Evolutionary conservation across 2,329 filamentous ascomycete species (phyloP).

Genomic region (Xylaria sp.): DNA sequence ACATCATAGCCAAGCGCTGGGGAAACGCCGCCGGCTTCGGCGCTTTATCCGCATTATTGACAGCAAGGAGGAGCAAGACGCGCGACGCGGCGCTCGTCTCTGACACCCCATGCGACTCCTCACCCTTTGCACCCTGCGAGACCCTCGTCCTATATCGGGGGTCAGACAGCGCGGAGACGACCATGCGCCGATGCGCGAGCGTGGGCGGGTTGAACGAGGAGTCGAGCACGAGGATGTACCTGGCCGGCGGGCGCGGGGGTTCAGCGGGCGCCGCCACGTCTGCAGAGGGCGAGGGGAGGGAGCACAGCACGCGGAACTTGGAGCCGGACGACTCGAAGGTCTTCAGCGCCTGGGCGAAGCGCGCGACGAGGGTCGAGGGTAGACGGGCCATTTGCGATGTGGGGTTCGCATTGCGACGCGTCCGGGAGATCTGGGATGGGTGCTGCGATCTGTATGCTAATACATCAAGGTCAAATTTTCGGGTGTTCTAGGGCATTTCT

Average conservation of each 20-base stretch:
- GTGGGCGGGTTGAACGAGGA: slow-evolving; percentile 74
- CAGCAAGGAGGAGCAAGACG: slow-evolving; percentile 64
- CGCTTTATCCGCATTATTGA: slow-evolving; percentile 70
- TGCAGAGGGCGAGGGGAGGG: slow-evolving; percentile 40
- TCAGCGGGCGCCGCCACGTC: slow-evolving; percentile 1
- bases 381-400: slow-evolving; percentile 31
- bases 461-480: neutral
- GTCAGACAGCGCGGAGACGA: slow-evolving; percentile 49
- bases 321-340: slow-evolving; percentile 51
- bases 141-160: slow-evolving; percentile 6
- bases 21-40: slow-evolving; percentile 71
- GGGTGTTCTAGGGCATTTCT: neutral
- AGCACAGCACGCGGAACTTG: slow-evolving; percentile 53
- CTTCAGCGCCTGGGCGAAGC: slow-evolving; percentile 52
- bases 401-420: slow-evolving; percentile 25
- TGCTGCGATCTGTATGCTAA: neutral
- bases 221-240: slow-evolving; percentile 63
- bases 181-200: slow-evolving; percentile 64
- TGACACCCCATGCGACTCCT: neutral
- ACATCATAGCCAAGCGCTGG: slow-evolving; percentile 74
- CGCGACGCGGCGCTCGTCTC: slow-evolving; percentile 38
- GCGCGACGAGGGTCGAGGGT: slow-evolving; percentile 42
- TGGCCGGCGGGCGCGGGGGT: slow-evolving; percentile 35
- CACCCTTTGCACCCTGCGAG: neutral
- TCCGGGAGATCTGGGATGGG: neutral